Evolutionary conservation across 2,329 filamentous ascomycete species (phyloP), one percentile per base, ranked within the genome.

Genomic region (Endocalyx cinctus): DNA sequence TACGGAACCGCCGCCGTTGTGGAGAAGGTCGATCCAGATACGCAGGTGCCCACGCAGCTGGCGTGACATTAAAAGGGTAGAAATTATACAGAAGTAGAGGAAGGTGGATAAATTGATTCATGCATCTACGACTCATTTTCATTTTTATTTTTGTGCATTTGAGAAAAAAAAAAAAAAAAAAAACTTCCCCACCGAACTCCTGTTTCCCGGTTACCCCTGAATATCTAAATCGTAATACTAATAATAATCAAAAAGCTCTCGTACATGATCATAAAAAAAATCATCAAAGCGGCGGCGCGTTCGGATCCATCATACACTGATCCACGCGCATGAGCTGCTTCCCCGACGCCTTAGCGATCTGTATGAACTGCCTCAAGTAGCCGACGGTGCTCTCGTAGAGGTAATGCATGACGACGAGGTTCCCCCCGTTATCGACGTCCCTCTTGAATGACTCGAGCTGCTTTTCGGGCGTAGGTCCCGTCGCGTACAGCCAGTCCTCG

Each of bases 401-500:
- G 54, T 82, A 85, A 57, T 85, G 81, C 70, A 84, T 74, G 11
- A 85, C 81, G 1, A 81, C 77, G 31, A 85, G 59, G 45, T 67
- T 68, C 2, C 80, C 80, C 1, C 80, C 80, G 47, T 70, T 74
- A 16, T 64, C 63, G 3, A 84, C 67, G 50, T 82, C 77, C 4
- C 73, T 66, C 51, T 74, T 68, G 59, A 85, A 84, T 10, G 79
- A 76, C 4, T 75, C 74, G 11, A 82, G 59, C 58, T 84, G 81
- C 48, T 78, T 77, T 61, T 82, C 74, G 1, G 80, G 80, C 4
- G 78, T 83, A 27, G 59, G 49, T 0, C 67, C 71, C 51, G 70
- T 59, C 2, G 77, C 79, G 77, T 79, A 85, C 16, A 81, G 49
- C 77, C 79, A 84, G 52, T 85, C 81, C 62, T 84, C 77, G 19